Conservation (phyloP, 2,329 filamentous ascomycete genomes). For the Falciphora oryzae region DNA sequence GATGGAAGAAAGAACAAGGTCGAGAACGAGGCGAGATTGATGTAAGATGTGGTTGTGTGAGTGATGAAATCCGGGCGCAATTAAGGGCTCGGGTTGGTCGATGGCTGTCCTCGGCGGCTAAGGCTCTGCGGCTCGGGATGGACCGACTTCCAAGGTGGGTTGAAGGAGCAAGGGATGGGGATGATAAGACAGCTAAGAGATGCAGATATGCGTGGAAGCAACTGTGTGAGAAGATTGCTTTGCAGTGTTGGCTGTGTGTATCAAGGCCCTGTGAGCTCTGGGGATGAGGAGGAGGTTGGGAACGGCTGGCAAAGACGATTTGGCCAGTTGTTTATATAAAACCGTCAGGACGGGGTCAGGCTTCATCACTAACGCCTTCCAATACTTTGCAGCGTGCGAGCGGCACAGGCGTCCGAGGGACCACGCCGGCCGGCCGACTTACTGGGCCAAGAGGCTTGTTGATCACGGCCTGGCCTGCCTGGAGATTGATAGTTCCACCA, state of each 20-base stretch:
- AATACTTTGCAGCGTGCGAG: neutral
- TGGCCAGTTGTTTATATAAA: neutral
- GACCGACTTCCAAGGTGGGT: neutral
- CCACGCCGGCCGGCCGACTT: neutral
- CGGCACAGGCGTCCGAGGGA: neutral
- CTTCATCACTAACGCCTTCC: neutral
- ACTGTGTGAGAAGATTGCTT: neutral
- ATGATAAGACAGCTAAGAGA: neutral
- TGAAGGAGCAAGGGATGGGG: neutral
- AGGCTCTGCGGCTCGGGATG: too few relatives aligned
- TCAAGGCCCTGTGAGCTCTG: constrained; percentile 1
- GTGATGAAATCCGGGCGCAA: neutral
- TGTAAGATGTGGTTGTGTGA: neutral
- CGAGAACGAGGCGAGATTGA: too few relatives aligned
- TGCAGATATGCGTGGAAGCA: neutral
- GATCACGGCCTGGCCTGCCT: neutral
- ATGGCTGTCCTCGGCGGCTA: too few relatives aligned
- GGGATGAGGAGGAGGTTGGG: neutral
- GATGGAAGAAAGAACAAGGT: too few relatives aligned
- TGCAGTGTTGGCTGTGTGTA: neutral
- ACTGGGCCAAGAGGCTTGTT: neutral
- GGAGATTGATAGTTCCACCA: neutral
- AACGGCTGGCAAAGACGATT: neutral
- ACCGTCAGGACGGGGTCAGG: neutral
- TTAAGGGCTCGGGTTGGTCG: neutral